Base-by-base conservation (phyloP, 2,329 filamentous ascomycete genomes). In the Xylaria sp. region DNA sequence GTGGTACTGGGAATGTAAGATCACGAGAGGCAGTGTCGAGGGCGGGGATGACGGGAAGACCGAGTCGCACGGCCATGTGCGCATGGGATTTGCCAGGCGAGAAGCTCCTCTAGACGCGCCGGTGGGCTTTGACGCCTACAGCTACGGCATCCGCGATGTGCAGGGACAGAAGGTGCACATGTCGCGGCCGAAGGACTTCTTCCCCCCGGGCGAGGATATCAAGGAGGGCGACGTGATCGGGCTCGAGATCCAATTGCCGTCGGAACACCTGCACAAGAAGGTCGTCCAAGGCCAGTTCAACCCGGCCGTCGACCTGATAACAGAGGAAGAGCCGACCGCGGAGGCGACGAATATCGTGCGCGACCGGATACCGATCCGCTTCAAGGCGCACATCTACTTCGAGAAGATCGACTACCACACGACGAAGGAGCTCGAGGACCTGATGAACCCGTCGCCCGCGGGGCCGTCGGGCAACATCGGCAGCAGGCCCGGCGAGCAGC, bases 1-100 rank as follows among this genome's bases (percentile, higher is more conserved):
- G 26, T 91, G 91, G 79, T 99, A 95, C 72, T 99, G 92, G 79
- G 94, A 99, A 74, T 92, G 93, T 72, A 92, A 90, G 67, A 85
- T 99, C 49, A 87, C 92, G 8, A 85, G 87, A 61, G 94, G 94
- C 34, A 86, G 90, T 39, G 77, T 83, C 2, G 72, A 73, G 45
- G 73, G 72, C 42, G 72, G 76, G 8, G 69, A 71, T 2, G 76
- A 77, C 5, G 71, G 71, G 29, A 79, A 77, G 42, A 69, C 73
- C 16, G 75, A 79, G 24, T 77, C 80, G 47, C 79, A 77, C 40
- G 81, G 78, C 66, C 90, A 81, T 68, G 87, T 97, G 20, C 89
- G 94, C 7, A 84, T 97, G 69, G 95, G 95, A 2, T 97, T 91
- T 78, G 89, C 90, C 2, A 77, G 91, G 57, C 80, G 91, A 44